These are phyloP conservation scores for Letharia lupina DNA, from an alignment of 495 filamentous ascomycete species.

Conservation along the genomic window DNA sequence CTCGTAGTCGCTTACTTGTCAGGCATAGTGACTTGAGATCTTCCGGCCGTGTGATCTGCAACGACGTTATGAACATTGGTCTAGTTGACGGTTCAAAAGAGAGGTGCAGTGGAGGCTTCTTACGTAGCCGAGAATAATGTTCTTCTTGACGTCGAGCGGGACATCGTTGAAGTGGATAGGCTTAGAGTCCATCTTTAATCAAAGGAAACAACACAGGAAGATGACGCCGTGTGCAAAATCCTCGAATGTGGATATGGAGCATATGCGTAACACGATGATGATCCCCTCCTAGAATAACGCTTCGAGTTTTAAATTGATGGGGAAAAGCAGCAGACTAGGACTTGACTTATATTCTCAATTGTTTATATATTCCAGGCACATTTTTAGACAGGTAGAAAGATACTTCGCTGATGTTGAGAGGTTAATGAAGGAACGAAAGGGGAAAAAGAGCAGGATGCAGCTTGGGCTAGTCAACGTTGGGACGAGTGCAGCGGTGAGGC, in stretches of 20 bases:
- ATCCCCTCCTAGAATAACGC: not conserved
- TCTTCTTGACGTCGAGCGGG: conserved; percentile 12
- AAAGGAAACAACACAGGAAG: not conserved
- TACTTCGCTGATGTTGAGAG: not conserved
- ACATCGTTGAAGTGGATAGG: conserved; percentile 6
- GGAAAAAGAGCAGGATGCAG: not conserved
- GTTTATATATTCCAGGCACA: not conserved
- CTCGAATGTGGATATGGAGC: not conserved
- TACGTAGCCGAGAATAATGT: conserved; percentile 13
- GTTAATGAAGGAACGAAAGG: not conserved
- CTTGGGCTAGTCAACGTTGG: not conserved
- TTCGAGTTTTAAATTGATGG: not conserved
- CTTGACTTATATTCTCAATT: not conserved
- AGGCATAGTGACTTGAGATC: conserved; percentile 18
- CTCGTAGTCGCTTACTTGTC: conserved; percentile 12
- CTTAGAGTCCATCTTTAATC: not conserved
- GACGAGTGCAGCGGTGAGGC: conserved; percentile 1
- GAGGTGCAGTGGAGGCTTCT: not conserved
- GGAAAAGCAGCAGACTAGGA: not conserved
- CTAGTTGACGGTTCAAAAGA: not conserved
- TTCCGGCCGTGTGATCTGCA: conserved; percentile 11
- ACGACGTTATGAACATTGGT: not conserved
- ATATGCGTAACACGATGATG: not conserved
- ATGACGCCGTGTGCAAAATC: not conserved
- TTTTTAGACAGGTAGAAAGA: not conserved